Percentiles rank a stretch among this genome's conserved stretches.
These are phyloP conservation scores for Pythium dissimile DNA, from an alignment of 352 stramenopile species.

Conservation along the genomic window DNA sequence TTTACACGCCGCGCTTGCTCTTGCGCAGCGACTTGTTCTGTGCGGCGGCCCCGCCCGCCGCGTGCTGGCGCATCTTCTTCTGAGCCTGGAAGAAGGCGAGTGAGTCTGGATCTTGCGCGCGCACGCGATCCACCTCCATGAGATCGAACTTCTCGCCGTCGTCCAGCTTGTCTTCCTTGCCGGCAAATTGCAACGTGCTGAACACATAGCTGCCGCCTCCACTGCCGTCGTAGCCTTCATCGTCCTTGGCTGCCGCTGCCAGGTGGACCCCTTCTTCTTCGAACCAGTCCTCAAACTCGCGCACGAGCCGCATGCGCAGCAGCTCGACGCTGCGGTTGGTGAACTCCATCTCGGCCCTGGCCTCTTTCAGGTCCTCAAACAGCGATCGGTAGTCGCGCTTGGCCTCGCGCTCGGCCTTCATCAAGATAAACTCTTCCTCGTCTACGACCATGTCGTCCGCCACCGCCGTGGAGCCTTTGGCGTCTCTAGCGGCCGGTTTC, in stretches of 20 bases:
- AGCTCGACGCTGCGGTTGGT: constrained; percentile 65
- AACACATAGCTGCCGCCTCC: constrained; percentile 12
- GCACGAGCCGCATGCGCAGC: constrained; percentile 68
- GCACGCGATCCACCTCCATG: constrained; percentile 86
- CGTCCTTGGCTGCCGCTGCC: constrained; percentile 34
- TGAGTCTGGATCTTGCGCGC: constrained; percentile 85
- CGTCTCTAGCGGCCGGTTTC: neutral
- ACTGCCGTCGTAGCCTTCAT: constrained; percentile 14
- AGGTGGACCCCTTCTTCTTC: constrained; percentile 42
- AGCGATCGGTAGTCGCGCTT: constrained; percentile 83
- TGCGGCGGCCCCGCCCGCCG: neutral
- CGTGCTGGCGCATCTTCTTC: constrained; percentile 78
- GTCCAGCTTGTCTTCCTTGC: constrained; percentile 80
- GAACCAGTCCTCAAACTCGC: constrained; percentile 85
- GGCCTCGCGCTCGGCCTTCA: constrained; percentile 77
- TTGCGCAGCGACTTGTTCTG: constrained; percentile 31
- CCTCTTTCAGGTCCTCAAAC: constrained; percentile 86
- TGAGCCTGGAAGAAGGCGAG: constrained; percentile 92
- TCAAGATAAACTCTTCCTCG: constrained; percentile 90
- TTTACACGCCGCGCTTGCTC: constrained; percentile 28
- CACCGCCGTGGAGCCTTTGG: constrained; percentile 9
- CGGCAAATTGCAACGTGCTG: constrained; percentile 11
- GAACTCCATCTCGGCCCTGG: constrained; percentile 64
- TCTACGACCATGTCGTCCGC: constrained; percentile 79
- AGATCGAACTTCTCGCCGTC: constrained; percentile 91